Evolutionary conservation across 345 rosid genomes (phyloP).

Genomic region (Acer yangbiense): DNA sequence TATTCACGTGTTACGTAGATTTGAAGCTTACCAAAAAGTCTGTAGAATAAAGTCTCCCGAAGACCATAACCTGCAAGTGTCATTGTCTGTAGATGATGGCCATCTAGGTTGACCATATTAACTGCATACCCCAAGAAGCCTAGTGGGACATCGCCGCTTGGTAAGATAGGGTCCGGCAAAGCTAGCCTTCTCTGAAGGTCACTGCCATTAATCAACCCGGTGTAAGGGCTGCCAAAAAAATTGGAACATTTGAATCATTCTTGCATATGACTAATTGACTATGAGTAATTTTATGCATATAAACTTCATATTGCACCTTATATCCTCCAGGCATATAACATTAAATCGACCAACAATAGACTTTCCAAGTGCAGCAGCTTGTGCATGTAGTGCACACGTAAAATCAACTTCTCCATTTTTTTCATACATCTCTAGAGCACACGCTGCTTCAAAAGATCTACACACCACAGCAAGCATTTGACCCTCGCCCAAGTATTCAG

Average conservation of each 20-base stretch:
- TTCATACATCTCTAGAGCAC: conserved; percentile 36
- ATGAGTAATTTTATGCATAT: too few relatives aligned
- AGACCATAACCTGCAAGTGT: conserved; percentile 45
- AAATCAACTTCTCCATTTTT: conserved; percentile 38
- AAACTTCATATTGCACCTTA: conserved; percentile 36
- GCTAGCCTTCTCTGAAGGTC: conserved; percentile 48
- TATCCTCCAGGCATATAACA: conserved; percentile 54
- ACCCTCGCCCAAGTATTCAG: conserved; percentile 66
- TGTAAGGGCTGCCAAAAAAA: conserved; percentile 37
- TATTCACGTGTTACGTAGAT: conserved; percentile 54
- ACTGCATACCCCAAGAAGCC: conserved; percentile 75
- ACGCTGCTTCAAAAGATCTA: conserved; percentile 40
- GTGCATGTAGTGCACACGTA: conserved; percentile 36
- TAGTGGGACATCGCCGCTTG: conserved; percentile 36
- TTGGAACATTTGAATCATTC: neutral
- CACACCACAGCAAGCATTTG: conserved; percentile 69
- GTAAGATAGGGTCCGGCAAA: conserved; percentile 44
- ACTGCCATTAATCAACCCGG: conserved; percentile 22
- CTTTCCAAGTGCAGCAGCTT: conserved; percentile 41
- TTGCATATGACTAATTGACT: too few relatives aligned
- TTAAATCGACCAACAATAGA: conserved; percentile 45
- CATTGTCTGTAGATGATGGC: conserved; percentile 19
- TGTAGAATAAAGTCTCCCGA: conserved; percentile 59
- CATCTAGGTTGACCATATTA: conserved; percentile 51
- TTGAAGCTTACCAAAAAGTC: conserved; percentile 53